Conservation (phyloP, 192 early-diverging fungal genomes). For the Chytriomyces confervae region DNA sequence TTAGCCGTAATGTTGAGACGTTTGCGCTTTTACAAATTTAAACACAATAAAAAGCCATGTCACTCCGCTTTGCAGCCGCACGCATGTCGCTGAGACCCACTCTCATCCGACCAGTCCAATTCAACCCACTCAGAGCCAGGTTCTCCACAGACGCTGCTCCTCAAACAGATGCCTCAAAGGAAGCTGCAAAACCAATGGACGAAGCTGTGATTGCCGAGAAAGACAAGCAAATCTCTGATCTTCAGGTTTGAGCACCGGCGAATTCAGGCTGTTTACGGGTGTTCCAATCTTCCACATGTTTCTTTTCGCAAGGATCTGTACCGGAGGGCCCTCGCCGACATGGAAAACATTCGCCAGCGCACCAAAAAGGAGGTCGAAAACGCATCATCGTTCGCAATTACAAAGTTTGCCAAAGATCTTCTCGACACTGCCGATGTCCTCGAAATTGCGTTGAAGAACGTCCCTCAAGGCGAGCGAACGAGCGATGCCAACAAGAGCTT, state of each 20-base stretch:
- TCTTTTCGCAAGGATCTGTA: slow-evolving; percentile 74
- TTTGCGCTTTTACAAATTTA: too few species aligned
- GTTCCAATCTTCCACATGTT: too few species aligned
- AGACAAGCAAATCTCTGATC: slow-evolving; percentile 80
- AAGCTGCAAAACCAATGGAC: too few species aligned
- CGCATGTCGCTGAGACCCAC: too few species aligned
- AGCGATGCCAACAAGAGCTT: slow-evolving; percentile 63
- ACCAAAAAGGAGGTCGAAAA: slow-evolving; percentile 84
- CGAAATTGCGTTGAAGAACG: slow-evolving; percentile 84
- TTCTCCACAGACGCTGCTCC: too few species aligned
- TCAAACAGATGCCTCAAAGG: too few species aligned
- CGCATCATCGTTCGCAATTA: slow-evolving; percentile 86
- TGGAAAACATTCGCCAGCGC: slow-evolving; percentile 93
- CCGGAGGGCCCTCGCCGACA: slow-evolving; percentile 92
- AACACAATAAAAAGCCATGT: too few species aligned
- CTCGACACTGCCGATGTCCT: slow-evolving; percentile 91
- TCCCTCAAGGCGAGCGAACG: slow-evolving; percentile 70
- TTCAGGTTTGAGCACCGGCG: slow-evolving; percentile 60
- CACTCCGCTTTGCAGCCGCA: too few species aligned
- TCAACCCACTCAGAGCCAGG: too few species aligned
- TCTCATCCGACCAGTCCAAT: too few species aligned
- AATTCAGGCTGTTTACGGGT: too few species aligned
- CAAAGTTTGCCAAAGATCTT: slow-evolving; percentile 98
- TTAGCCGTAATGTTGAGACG: too few species aligned
- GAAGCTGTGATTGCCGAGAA: slow-evolving; percentile 53